Evolutionary conservation across 495 filamentous ascomycete species (phyloP), one percentile per base, ranked within the genome.

Genomic region (Podospora pseudocomata): DNA sequence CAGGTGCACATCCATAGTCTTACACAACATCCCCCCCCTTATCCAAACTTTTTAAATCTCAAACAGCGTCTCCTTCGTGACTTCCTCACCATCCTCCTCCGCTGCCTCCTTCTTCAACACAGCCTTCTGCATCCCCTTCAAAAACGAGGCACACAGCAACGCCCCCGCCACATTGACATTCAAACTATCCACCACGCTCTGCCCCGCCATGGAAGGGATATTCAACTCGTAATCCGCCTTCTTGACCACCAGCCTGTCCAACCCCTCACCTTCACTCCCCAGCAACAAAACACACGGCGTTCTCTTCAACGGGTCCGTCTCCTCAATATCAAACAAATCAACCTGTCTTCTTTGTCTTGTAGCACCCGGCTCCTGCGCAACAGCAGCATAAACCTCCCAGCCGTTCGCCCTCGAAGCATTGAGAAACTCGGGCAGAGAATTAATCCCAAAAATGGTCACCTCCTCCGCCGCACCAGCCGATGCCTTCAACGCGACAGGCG

Each of bases 151-250:
- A 78, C 89, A 89, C 56, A 97, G 77, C 49, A 97, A 75, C 4
- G 86, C 92, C 4, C 89, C 87, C n/a, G 93, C 93, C 18, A 94
- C 92, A 70, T 90, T 90, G 4, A 96, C 93, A 74, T 97, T 96
- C 73, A 97, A 80, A 78, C 92, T 95, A 68, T 97, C 93, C 18
- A 93, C 82, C 16, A 79, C 82, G 20, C 66, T 69, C 6, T 76
- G 68, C 11, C 78, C 76, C 16, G 71, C 67, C 26, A 80, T 62
- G 49, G 81, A 81, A n/a, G 81, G 82, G 59, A 87, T 84, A 53
- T 78, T 83, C n/a, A 87, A 75, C 66, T 85, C 79, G 32, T 76
- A 81, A 66, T 95, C 87, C 0, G 91, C 90, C 67, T 86, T 81
- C 55, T 80, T 85, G 60, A 85, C 84, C 62, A 96, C 77, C 64